Percentiles rank a stretch among this genome's conserved stretches.
Conservation (phyloP, 2,329 filamentous ascomycete species). For the Diaporthe sp. region DNA sequence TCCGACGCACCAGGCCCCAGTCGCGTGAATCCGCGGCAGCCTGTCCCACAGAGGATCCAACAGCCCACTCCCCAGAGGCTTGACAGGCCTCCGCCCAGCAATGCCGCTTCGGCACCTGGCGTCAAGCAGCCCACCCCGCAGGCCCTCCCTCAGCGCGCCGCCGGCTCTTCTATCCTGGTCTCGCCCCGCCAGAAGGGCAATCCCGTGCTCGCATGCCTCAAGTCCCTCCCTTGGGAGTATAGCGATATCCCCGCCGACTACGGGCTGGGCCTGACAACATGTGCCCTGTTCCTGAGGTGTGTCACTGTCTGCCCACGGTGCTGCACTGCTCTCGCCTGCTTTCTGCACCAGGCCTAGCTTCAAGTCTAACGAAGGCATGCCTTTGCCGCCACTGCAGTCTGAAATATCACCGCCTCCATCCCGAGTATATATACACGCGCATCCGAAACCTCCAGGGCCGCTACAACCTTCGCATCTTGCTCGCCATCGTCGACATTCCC, state of each 20-base stretch:
- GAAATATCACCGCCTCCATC: slow-evolving; percentile 97
- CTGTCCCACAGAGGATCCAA: slow-evolving; percentile 58
- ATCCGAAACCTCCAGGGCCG: slow-evolving; percentile 87
- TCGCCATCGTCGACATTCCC: slow-evolving; percentile 94
- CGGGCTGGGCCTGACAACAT: slow-evolving; percentile 87
- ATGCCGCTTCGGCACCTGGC: slow-evolving; percentile 56
- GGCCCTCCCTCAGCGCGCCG: slow-evolving; percentile 74
- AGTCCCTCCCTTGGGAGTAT: slow-evolving; percentile 93
- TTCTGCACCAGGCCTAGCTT: not conserved
- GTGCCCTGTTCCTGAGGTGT: slow-evolving; percentile 86
- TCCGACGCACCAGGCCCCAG: slow-evolving; percentile 51
- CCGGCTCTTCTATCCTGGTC: slow-evolving; percentile 86
- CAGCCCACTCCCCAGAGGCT: slow-evolving; percentile 69
- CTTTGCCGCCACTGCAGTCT: slow-evolving; percentile 62
- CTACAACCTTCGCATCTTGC: slow-evolving; percentile 87
- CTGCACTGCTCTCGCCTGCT: not conserved
- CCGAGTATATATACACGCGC: slow-evolving; percentile 96
- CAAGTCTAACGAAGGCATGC: slow-evolving; percentile 10
- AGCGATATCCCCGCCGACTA: slow-evolving; percentile 97
- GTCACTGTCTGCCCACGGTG: not conserved
- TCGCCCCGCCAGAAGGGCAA: slow-evolving; percentile 96
- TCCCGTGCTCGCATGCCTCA: slow-evolving; percentile 86
- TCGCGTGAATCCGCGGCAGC: slow-evolving; percentile 52
- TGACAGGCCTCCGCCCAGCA: slow-evolving; percentile 57
- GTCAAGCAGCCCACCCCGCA: slow-evolving; percentile 92